phyloP scores from a whole-genome alignment of 1,284 basidiomycete genomes.

The Agaricales sp. region DNA sequence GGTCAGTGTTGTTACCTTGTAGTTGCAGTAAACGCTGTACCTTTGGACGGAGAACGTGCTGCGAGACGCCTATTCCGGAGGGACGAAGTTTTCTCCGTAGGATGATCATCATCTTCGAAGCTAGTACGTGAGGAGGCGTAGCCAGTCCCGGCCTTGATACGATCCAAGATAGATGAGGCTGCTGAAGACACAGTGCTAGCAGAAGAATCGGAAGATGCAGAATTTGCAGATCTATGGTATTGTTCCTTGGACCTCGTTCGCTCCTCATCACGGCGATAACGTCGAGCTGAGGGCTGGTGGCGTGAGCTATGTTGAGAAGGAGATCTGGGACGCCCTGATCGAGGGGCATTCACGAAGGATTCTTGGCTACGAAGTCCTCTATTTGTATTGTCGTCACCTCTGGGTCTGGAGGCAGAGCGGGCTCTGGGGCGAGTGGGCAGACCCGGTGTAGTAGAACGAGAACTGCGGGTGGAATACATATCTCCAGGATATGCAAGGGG shows the following conservation, averaged over 20 bases:
- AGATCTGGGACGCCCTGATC: no score
- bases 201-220: background rate
- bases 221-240: background rate
- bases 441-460: slow-evolving; percentile 13
- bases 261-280: background rate
- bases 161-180: slow-evolving; percentile 15
- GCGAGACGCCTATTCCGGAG: background rate
- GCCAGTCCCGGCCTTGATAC: slow-evolving; percentile 16
- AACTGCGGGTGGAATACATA: background rate
- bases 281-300: background rate
- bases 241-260: background rate
- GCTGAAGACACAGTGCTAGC: slow-evolving; percentile 15
- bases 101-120: slow-evolving; percentile 23
- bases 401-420: slow-evolving; percentile 8
- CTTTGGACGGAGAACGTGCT: background rate
- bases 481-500: background rate
- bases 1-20: no score
- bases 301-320: background rate
- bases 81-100: background rate
- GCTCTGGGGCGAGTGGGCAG: slow-evolving; percentile 18
- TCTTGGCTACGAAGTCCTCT: background rate
- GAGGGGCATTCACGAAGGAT: no score
- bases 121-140: slow-evolving; percentile 36
- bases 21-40: no score
- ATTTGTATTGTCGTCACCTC: background rate